Base-by-base conservation (phyloP, 495 filamentous ascomycete species). In the Tetracladium marchalianum region DNA sequence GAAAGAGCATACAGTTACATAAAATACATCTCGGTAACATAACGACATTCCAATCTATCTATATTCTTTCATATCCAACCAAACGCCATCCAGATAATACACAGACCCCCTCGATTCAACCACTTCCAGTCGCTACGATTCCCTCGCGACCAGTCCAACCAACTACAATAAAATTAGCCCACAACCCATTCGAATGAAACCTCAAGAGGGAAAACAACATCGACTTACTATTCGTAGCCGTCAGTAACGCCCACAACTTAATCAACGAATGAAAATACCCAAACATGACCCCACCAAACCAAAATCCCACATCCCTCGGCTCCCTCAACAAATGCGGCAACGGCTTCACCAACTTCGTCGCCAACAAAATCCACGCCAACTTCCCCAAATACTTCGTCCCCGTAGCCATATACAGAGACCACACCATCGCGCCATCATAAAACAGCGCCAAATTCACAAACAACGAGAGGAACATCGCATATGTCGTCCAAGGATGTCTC, bases 261-360 rank as follows among this genome's bases (percentile, higher is more conserved):
- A 84, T 72, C 33, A 77, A 50, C 33, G 67, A 66, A 51, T 84
- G 81, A 45, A 75, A 67, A 58, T 81, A 84, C 6, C 67, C 75
- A 56, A 82, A 84, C 4, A 64, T n/a, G 31, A 80, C 62, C 31
- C 71, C 71, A 0, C 68, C 59, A 0, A 71, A 76, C n/a, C 83
- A 62, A 49, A 73, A 70, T 13, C 62, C 32, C 8, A 80, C 50
- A 55, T 84, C 78, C 17, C 52, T 56, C 0, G 78, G 78, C 43
- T 82, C 65, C 16, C 71, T 65, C 51, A 64, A 58, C 53, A 77
- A 76, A 55, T 82, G 72, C 1, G 70, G 68, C 15, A 74, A 56
- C 15, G 76, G 58, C 66, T 84, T 82, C 58, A 81, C 60, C 12
- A 69, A 60, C 60, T 82, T 84, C 38, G 67, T 67, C 38, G 39